These are phyloP conservation scores for Austropuccinia psidii DNA, from an alignment of 1,284 basidiomycete genomes.

Conservation along the genomic window DNA sequence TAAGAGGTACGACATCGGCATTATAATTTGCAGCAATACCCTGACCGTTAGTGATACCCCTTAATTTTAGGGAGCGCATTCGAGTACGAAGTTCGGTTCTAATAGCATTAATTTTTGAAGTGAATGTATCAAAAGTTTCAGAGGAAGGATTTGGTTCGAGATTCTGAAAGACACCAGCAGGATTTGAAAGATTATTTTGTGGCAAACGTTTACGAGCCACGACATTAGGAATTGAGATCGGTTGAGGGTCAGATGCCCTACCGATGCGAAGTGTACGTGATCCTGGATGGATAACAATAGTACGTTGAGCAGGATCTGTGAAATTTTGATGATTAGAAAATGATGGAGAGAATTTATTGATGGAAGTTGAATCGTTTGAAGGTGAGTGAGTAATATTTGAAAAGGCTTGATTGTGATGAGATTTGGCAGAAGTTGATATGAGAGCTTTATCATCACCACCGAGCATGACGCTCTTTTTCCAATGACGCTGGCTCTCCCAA, in stretches of 20 bases:
- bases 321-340: not conserved
- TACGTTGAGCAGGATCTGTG: conserved; percentile 40
- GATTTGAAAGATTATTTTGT: not conserved
- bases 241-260: conserved; percentile 76
- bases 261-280: conserved; percentile 80
- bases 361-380: not conserved
- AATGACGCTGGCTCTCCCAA: conserved; percentile 35
- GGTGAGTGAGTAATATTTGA: not conserved
- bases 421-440: not conserved
- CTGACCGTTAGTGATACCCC: conserved; percentile 65
- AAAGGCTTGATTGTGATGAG: not conserved
- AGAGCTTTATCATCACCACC: conserved; percentile 20
- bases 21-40: conserved; percentile 60
- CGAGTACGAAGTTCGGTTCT: conserved; percentile 66
- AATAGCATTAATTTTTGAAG: conserved; percentile 64
- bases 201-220: conserved; percentile 54
- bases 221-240: conserved; percentile 64
- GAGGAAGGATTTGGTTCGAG: not conserved
- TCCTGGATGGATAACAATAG: conserved; percentile 85
- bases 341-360: not conserved
- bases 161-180: conserved; percentile 9
- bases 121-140: conserved; percentile 55
- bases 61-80: conserved; percentile 80
- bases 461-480: conserved; percentile 37
- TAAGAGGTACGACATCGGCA: conserved; percentile 57